These are phyloP conservation scores for Fistulifera solaris DNA, from an alignment of 108 stramenopile genomes.

Conservation along the genomic window DNA sequence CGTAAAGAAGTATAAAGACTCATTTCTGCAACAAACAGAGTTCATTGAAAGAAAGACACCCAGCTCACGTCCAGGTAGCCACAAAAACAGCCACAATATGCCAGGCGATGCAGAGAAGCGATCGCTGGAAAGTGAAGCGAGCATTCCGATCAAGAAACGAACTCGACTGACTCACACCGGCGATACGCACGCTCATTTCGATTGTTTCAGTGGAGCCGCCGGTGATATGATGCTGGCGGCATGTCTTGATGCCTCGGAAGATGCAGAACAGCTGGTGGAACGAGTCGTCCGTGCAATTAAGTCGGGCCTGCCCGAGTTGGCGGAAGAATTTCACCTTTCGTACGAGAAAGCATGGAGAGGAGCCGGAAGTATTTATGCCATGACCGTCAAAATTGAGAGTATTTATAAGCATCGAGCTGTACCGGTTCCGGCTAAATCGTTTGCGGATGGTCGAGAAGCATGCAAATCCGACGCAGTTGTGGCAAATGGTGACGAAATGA, in stretches of 20 bases:
- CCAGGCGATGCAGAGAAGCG: too few species aligned
- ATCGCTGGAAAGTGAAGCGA: too few species aligned
- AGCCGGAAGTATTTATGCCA: slow-evolving; percentile 61
- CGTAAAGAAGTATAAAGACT: too few species aligned
- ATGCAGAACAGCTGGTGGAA: slow-evolving; percentile 16
- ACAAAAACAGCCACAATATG: too few species aligned
- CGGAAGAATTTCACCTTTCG: slow-evolving; percentile 47
- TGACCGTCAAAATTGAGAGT: slow-evolving; percentile 48
- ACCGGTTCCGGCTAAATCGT: slow-evolving; percentile 38
- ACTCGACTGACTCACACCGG: too few species aligned
- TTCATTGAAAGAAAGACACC: too few species aligned
- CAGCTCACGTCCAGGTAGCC: too few species aligned
- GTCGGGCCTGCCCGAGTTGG: slow-evolving; percentile 52
- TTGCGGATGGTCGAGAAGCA: too few species aligned
- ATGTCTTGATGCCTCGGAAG: slow-evolving; percentile 54
- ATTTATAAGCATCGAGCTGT: slow-evolving; percentile 47
- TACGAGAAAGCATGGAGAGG: slow-evolving; percentile 44
- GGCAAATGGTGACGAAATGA: slow-evolving; percentile 5
- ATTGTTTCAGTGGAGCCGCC: slow-evolving; percentile 79
- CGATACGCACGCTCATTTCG: slow-evolving; percentile 63
- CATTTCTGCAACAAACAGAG: too few species aligned
- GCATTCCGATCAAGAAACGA: too few species aligned
- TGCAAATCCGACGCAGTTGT: too few species aligned
- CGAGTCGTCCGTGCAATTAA: slow-evolving; percentile 33
- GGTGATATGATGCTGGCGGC: slow-evolving; percentile 81